These are phyloP conservation scores for Backusella australiensis DNA, from an alignment of 192 early-diverging fungal species.

Conservation along the genomic window DNA sequence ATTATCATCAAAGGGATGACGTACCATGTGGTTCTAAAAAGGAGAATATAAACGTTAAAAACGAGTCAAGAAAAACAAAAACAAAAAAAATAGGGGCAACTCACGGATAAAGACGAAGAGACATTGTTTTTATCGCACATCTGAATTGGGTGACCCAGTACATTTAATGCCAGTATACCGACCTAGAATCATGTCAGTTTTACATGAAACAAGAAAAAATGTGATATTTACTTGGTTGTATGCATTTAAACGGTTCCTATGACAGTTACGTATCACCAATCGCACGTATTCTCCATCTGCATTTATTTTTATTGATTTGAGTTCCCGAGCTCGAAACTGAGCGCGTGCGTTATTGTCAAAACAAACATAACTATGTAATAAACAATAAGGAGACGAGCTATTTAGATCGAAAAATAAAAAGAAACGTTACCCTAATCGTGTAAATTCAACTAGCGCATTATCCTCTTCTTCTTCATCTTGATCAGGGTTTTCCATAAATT, in stretches of 20 bases:
- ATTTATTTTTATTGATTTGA: conserved; percentile 74
- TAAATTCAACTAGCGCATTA: conserved; percentile 36
- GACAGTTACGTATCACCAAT: conserved; percentile 65
- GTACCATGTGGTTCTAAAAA: conserved; percentile 11
- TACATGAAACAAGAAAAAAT: not conserved
- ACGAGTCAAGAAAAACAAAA: too few species aligned
- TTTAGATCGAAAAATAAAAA: not conserved
- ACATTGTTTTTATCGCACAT: not conserved
- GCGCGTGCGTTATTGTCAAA: conserved; percentile 62
- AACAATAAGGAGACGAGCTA: not conserved
- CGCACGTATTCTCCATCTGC: conserved; percentile 65
- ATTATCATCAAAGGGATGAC: conserved; percentile 17
- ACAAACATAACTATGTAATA: conserved; percentile 54
- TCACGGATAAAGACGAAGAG: conserved; percentile 1
- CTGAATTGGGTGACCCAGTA: conserved; percentile 12
- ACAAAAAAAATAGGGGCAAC: not conserved
- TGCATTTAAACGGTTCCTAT: conserved; percentile 70
- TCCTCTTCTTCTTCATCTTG: conserved; percentile 5
- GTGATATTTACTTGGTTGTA: conserved; percentile 59
- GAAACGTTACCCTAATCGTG: conserved; percentile 30
- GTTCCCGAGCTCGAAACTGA: conserved; percentile 65
- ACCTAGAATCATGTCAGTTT: conserved; percentile 1
- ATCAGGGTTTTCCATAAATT: not conserved
- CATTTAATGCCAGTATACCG: conserved; percentile 14
- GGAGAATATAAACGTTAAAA: too few species aligned